Evolutionary conservation across 208 protist species (phyloP).

Genomic region (Trypanosoma brucei): DNA sequence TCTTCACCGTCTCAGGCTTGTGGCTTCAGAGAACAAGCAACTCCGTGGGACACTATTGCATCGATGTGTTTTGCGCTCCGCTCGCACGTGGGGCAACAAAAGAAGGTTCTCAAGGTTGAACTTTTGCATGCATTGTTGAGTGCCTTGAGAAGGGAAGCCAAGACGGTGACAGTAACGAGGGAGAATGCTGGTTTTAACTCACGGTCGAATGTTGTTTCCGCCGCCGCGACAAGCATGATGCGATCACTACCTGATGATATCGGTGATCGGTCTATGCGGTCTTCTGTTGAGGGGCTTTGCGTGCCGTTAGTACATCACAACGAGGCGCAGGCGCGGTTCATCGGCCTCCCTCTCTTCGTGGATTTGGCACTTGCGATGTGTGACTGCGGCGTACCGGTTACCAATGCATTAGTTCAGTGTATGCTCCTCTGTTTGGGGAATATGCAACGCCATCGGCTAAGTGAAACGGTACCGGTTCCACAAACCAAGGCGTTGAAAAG

Average conservation of each 20-base stretch:
- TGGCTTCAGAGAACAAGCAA: conserved; percentile 3
- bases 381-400: conserved; percentile 22
- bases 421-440: conserved; percentile 59
- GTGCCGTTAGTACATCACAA: conserved; percentile 39
- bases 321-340: conserved; percentile 58
- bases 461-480: neutral
- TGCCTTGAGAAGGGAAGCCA: conserved; percentile 20
- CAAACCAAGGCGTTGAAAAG: neutral
- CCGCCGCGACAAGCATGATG: neutral
- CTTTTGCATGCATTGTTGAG: conserved; percentile 27
- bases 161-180: neutral
- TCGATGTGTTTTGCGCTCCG: conserved; percentile 34
- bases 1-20: neutral
- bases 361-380: conserved; percentile 24
- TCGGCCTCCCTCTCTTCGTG: conserved; percentile 42
- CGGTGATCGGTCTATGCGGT: conserved; percentile 26
- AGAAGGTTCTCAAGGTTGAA: conserved; percentile 33
- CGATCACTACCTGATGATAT: conserved; percentile 1
- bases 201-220: neutral
- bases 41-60: conserved; percentile 47
- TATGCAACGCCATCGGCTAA: conserved; percentile 5
- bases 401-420: conserved; percentile 69
- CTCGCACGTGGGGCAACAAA: conserved; percentile 23
- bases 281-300: conserved; percentile 48
- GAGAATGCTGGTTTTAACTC: neutral